Conservation (phyloP, 495 filamentous ascomycete genomes). For the Evansstolkia leycettana region DNA sequence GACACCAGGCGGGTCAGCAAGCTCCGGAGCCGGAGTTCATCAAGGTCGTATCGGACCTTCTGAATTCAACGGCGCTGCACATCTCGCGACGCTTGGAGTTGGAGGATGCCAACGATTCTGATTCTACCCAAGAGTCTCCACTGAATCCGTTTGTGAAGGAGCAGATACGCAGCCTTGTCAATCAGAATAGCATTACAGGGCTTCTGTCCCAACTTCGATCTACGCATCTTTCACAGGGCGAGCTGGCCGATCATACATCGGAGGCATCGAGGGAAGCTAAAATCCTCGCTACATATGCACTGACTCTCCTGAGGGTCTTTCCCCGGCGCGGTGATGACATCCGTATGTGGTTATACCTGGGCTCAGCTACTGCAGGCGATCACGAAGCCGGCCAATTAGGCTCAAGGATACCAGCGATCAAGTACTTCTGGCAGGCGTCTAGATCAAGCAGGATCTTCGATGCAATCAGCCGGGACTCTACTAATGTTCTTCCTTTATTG, state of each 20-base stretch:
- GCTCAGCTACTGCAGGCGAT: constrained; percentile 45
- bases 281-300: constrained; percentile 71
- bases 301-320: constrained; percentile 79
- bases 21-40: constrained; percentile 48
- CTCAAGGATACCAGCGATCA: constrained; percentile 54
- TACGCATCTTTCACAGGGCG: constrained; percentile 13
- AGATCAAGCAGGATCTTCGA: constrained; percentile 54
- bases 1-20: constrained; percentile 25
- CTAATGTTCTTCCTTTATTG: constrained; percentile 43
- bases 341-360: constrained; percentile 85
- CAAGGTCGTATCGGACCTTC: constrained; percentile 48
- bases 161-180: constrained; percentile 50
- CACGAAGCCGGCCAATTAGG: constrained; percentile 21
- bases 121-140: constrained; percentile 13
- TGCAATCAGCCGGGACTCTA: constrained; percentile 47
- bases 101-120: constrained; percentile 27
- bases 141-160: constrained; percentile 46
- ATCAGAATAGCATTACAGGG: constrained; percentile 51
- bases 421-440: constrained; percentile 80
- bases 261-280: constrained; percentile 47
- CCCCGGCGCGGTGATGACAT: constrained; percentile 77
- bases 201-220: constrained; percentile 36
- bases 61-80: constrained; percentile 48
- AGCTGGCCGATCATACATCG: constrained; percentile 11
- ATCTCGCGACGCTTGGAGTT: constrained; percentile 43